Conservation (phyloP, 192 early-diverging fungal genomes). For the Backusella australiensis region DNA sequence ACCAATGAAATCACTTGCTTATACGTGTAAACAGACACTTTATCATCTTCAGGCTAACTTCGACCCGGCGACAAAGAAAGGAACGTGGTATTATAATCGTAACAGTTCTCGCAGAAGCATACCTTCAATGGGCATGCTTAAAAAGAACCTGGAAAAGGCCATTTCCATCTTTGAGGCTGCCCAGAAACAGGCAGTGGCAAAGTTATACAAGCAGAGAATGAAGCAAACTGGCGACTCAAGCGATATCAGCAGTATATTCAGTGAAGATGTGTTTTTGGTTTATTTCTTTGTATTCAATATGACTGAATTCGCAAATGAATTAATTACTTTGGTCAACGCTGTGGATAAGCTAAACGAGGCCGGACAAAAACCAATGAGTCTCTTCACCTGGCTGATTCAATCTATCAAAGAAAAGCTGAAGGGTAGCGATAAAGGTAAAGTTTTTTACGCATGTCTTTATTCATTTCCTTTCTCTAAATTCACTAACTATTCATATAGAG, state of each 20-base stretch:
- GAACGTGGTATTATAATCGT: background rate
- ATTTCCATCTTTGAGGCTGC: slow-evolving; percentile 50
- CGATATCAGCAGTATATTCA: slow-evolving; percentile 27
- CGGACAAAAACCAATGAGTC: background rate
- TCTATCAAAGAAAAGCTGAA: background rate
- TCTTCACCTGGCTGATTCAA: slow-evolving; percentile 4
- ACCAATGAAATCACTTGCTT: slow-evolving; percentile 53
- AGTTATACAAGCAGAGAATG: slow-evolving; percentile 41
- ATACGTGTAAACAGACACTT: slow-evolving; percentile 55
- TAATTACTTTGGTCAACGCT: slow-evolving; percentile 45
- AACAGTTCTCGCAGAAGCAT: background rate
- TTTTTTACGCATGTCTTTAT: background rate
- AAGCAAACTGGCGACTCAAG: slow-evolving; percentile 16
- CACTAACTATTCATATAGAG: background rate
- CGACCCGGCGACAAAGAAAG: background rate
- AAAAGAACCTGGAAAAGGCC: slow-evolving; percentile 47
- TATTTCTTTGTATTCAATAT: slow-evolving; percentile 81
- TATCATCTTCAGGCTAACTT: slow-evolving; percentile 49
- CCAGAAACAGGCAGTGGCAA: slow-evolving; percentile 42
- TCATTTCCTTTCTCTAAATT: background rate
- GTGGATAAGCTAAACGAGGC: slow-evolving; percentile 20
- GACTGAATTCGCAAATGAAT: slow-evolving; percentile 71
- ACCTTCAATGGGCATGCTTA: slow-evolving; percentile 17
- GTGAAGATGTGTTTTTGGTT: slow-evolving; percentile 77
- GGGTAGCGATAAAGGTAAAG: background rate